Base-by-base conservation (phyloP, 257 asterid genomes). In the Solanum lycopersicoides region DNA sequence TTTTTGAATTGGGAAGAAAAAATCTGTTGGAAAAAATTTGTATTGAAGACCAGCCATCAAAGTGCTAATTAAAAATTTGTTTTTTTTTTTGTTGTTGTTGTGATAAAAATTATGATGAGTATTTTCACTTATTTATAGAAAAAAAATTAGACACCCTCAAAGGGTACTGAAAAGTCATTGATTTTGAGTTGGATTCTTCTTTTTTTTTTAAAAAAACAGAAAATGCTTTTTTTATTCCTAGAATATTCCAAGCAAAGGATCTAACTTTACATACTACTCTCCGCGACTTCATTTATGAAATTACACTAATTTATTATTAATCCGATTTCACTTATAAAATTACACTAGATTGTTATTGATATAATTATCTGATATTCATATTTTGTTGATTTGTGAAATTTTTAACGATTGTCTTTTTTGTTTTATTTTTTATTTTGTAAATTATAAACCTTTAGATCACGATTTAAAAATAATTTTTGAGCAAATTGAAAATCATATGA, bases 41-140 rank as follows among this genome's bases (percentile, higher is more conserved):
- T 93, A 93, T 83, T 92, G 93, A 59, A 92, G 92, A 5, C 95
- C 95, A 42, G 95, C 95, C 95, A 93, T 93, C 88, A 85, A 91
- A 88, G 32, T 0, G 23, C 12, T 8, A 53, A 69, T 21, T 21
- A 37, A 53, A 32, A 32, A 7, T 2, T 7, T 15, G 7, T 7
- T 77, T 28, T 32, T 47, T 11, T 0, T 14, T 41, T 5, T 76
- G 18, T 34, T 73, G 2, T 41, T n/a, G 60, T 82, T 32, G 45
- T 32, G 71, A 1, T 3, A 28, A 45, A 45, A 50, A 50, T 82
- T 82, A 21, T 23, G 13, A 30, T 16, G 28, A 10, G 11, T 80
- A 11, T n/a, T 53, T 77, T 50, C 44, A 18, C 85, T 11, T 50
- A 82, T 82, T 82, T 82, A 82, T 82, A 82, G 45, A 50, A 37